Conservation (phyloP, 495 filamentous ascomycete species). For the Amorphotheca resinae region DNA sequence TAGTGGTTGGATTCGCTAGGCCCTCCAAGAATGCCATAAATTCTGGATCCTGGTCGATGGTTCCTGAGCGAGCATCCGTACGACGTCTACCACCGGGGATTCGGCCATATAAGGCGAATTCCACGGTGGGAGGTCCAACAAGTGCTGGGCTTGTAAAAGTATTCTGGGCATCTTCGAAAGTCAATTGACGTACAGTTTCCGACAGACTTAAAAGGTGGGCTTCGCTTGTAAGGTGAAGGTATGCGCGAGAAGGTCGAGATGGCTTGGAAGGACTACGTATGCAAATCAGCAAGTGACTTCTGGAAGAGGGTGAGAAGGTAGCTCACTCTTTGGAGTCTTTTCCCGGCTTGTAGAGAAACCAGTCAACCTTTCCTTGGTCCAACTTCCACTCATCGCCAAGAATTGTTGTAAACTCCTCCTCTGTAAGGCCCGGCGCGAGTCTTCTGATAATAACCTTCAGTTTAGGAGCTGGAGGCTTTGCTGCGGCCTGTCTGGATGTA, state of each 20-base stretch:
- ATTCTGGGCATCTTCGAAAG: constrained; percentile 64
- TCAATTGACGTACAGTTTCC: constrained; percentile 48
- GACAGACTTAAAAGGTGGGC: constrained; percentile 47
- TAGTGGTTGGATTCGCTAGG: constrained; percentile 62
- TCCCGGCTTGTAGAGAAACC: constrained; percentile 63
- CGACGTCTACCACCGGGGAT: constrained; percentile 58
- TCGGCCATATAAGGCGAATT: constrained; percentile 73
- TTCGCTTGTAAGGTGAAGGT: constrained; percentile 56
- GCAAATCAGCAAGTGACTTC: constrained; percentile 2
- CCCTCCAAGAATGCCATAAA: constrained; percentile 87
- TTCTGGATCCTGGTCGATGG: constrained; percentile 89
- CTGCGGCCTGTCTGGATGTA: constrained; percentile 31
- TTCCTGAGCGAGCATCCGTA: constrained; percentile 76
- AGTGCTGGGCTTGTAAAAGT: constrained; percentile 54
- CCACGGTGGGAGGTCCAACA: constrained; percentile 60
- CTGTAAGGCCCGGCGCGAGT: constrained; percentile 74
- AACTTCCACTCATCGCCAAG: constrained; percentile 77
- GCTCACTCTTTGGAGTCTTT: constrained; percentile 81
- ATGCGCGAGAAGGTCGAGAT: constrained; percentile 64
- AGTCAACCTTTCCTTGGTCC: constrained; percentile 71
- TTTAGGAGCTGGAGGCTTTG: constrained; percentile 48
- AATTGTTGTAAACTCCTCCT: constrained; percentile 58
- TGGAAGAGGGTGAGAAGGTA: constrained; percentile 6
- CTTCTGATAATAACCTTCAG: constrained; percentile 79
- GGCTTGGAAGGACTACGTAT: constrained; percentile 55